phyloP scores from a whole-genome alignment of 1,284 basidiomycete species.

The Sanghuangporus sanghuang region DNA sequence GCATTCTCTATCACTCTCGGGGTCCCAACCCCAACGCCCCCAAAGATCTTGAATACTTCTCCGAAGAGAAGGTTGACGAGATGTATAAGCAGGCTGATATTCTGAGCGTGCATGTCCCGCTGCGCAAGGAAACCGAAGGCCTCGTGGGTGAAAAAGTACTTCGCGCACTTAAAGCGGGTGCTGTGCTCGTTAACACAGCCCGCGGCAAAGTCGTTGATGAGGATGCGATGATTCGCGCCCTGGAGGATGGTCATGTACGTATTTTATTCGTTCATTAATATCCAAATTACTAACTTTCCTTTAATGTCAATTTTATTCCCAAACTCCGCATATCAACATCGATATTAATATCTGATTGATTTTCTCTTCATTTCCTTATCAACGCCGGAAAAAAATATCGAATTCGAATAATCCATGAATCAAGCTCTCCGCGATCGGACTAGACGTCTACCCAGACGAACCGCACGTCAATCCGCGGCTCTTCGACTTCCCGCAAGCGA shows the following conservation, averaged over 20 bases:
- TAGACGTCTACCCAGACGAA: slow-evolving; percentile 90
- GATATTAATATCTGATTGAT: too few species aligned
- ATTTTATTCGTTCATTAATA: background rate
- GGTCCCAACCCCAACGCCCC: slow-evolving; percentile 53
- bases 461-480: slow-evolving; percentile 80
- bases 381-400: background rate
- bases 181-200: slow-evolving; percentile 86
- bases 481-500: slow-evolving; percentile 75
- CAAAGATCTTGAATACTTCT: slow-evolving; percentile 73
- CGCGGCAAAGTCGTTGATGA: slow-evolving; percentile 89
- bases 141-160: slow-evolving; percentile 79
- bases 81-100: slow-evolving; percentile 78
- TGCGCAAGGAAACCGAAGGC: slow-evolving; percentile 69
- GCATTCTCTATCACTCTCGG: slow-evolving; percentile 80
- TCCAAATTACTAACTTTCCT: background rate
- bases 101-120: slow-evolving; percentile 69
- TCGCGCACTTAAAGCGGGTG: slow-evolving; percentile 72
- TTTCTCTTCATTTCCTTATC: background rate
- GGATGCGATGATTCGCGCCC: slow-evolving; percentile 75
- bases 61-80: slow-evolving; percentile 54
- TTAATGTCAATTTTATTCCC: background rate
- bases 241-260: slow-evolving; percentile 81
- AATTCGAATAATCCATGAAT: background rate
- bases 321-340: background rate
- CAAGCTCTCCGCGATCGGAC: slow-evolving; percentile 76